Base-by-base conservation (phyloP, 441 rosid species). In the Arabidopsis lyrata region DNA sequence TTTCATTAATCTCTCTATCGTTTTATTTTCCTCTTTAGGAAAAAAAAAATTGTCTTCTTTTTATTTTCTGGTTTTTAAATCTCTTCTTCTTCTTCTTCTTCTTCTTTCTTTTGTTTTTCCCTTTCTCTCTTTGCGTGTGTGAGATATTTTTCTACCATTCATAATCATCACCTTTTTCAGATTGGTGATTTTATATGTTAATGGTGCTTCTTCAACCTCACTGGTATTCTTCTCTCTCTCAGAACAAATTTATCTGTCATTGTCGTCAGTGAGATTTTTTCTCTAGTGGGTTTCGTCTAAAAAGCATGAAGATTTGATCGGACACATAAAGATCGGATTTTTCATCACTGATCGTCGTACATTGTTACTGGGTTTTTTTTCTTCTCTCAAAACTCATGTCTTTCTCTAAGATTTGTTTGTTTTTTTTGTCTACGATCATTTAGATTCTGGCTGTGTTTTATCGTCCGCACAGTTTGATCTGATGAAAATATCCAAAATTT, bases 41-140 rank as follows among this genome's bases (percentile, higher is more conserved):
- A 76, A 57, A 35, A 29, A 29, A 56, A 42, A 55, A 22, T 63
- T 52, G 74, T 22, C 74, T 66, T 39, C 54, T 48, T 73, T 66
- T 66, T 53, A 5, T 38, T 38, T 47, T 35, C 12, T 9, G 3
- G 45, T 66, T 78, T 73, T 73, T 16, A 16, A 58, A 72, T 56
- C 55, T 72, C 14, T 68, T 68, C 50, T 59, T 72, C 41, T 61
- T 72, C 32, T 52, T 49, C 22, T 10, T 41, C 42, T 35, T 36
- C 39, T n/a, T n/a, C n/a, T 11, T 39, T 15, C 14, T 39, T 39
- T 39, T 39, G 44, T 39, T 50, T 20, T 49, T 18, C 52, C 36
- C 24, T 66, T 70, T 70, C 76, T 70, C 80, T 72, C 58, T 77
- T 81, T 74, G 65, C 67, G 80, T 85, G 68, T 78, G 69, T 84